Base-by-base conservation (phyloP, 306 rosid genomes). In the Fagus sylvatica region DNA sequence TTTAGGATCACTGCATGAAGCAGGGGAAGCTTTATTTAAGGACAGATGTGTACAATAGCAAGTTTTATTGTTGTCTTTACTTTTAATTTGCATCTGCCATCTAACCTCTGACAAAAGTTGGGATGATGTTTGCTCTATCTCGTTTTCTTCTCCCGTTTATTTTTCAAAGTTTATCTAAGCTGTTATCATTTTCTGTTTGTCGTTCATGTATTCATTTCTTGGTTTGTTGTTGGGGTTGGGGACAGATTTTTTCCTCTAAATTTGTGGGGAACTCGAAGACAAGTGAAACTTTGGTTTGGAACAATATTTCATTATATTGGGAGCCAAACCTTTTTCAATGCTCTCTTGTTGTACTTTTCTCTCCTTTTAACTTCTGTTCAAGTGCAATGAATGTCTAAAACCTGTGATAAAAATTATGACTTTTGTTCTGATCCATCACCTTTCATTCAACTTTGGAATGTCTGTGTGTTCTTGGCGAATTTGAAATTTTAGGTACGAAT, bases 1-100 rank as follows among this genome's bases (percentile, higher is more conserved):
- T 92, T 43, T 95, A 78, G 85, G 74, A 76, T 37, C 7, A 39
- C 46, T 17, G 49, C 49, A 66, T 66, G 49, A 66, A n/a, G 33
- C 7, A 36, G 30, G 46, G 65, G 65, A 4, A 66, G 71, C 49
- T 66, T 39, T 49, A n/a, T 66, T 36, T 2, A 9, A 36, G 28
- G 71, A 66, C 71, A 8, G 71, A 37, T 66, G n/a, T 39, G 48
- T 37, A 16, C 15, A 66, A 39, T 66, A n/a, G 40, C 13, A 37
- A 22, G 30, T 66, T 43, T 37, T 17, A 16, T 9, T 66, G 49
- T 37, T 66, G 49, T 64, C 46, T 64, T 36, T 16, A 34, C 28
- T 1, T 64, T 36, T 64, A 36, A 64, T 62, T 34, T 15, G 33
- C 8, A 10, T 46, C 43, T 5, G 5, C 37, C 3, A 59, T 17